Base-by-base conservation (phyloP, 1,284 basidiomycete genomes). In the Ganoderma multipileum region DNA sequence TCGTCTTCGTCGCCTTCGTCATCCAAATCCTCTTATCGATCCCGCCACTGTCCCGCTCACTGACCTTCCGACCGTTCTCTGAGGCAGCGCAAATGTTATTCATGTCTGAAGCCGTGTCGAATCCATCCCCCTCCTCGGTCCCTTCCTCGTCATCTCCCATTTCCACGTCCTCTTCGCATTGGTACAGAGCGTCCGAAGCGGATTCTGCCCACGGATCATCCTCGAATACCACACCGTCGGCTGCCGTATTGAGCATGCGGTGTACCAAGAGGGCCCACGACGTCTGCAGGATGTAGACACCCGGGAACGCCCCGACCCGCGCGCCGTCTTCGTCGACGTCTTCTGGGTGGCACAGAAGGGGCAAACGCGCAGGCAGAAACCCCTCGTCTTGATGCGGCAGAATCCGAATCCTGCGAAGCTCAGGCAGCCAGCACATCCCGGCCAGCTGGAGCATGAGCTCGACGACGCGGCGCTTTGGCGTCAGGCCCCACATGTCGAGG, bases 391-490 rank as follows among this genome's bases (percentile, higher is more conserved):
- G 28, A 6, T 33, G 16, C 30, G 65, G 39, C 8, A 66, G 60
- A 52, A 66, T 62, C 18, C 60, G 60, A 18, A 66, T 11, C 5
- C 23, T 2, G 23, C 28, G 38, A 9, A 66, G 58, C 33, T 16
- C 6, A 7, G 65, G 58, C 0, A 66, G 47, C 18, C 8, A 26
- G 59, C 64, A 39, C 23, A 26, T 44, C 23, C 33, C 36, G 23
- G 50, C 59, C 38, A 61, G 52, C 50, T 66, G 59, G 47, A 58
- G 60, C 65, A 66, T 66, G 23, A 54, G 36, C 65, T 61, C 65
- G 59, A 61, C 44, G 38, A 66, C 58, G 23, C 65, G 47, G 7
- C 47, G 58, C 7, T 55, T 61, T 12, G 59, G 65, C 8, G 36
- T 33, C 6, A 26, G 36, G 7, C 50, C 61, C 66, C 66, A 63